Evolutionary conservation across 768 basidiomycete genomes (phyloP), one percentile per base, ranked within the genome.

Genomic region (Suillus occidentalis): DNA sequence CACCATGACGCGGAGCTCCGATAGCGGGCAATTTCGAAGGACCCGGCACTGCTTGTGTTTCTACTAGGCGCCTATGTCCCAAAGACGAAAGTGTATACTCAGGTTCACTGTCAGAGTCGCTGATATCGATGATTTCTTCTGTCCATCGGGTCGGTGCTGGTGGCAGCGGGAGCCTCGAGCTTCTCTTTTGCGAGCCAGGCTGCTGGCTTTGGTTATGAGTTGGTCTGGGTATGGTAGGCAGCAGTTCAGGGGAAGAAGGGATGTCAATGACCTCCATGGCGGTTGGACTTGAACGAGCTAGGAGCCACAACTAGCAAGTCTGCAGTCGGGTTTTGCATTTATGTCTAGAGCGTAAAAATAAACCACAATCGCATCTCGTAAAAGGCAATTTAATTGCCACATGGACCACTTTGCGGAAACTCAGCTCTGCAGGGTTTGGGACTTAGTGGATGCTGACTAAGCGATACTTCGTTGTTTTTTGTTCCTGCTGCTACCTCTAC

Each of bases 51-150:
- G 42, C 40, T 47, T 31, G 60, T 52, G 7, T 64, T 5, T 10
- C 10, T 14, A 39, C 10, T 14, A 56, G 18, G 22, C 25, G 65
- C 13, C 20, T 61, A 36, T 39, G 65, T 31, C 63, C 67, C 5
- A 63, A 42, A 1, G 61, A 55, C 40, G 39, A 50, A 14, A 63
- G 62, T 63, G 59, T 8, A 60, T 60, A 34, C 18, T 47, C 45
- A 50, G 60, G 49, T 8, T 83, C 84, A 60, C 75, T 71, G 55
- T 85, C 84, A 28, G 84, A 83, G 70, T 87, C 85, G 1, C 82
- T 78, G 66, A 87, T 74, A 67, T 85, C 85, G 65, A 87, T 84
- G 31, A 85, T 74, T 61, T 78, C 71, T 49, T 65, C 2, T 68
- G 6, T 63, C 57, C 22, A 60, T 67, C 62, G 47, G 64, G n/a